Evolutionary conservation across 805 yeast genomes (phyloP).

Genomic region (Saccharomycopsis javanensis): DNA sequence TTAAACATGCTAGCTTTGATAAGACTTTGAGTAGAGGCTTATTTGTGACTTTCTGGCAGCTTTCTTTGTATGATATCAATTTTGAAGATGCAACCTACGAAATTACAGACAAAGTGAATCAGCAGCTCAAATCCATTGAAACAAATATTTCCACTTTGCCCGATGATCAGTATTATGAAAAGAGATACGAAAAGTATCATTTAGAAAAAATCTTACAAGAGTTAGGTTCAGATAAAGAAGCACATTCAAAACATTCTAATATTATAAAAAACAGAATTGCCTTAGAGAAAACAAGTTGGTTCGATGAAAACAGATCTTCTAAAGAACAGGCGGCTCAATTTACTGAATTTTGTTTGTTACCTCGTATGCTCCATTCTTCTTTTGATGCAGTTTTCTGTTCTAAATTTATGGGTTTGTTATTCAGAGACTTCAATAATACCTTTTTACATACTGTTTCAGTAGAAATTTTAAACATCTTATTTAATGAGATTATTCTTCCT

Average conservation of each 20-base stretch:
- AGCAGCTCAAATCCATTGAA: constrained; percentile 25
- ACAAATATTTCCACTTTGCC: constrained; percentile 16
- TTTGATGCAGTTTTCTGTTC: constrained; percentile 70
- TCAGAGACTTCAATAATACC: constrained; percentile 33
- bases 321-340: constrained; percentile 28
- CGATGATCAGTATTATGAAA: constrained; percentile 37
- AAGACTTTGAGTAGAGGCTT: constrained; percentile 31
- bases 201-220: constrained; percentile 1
- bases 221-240: not conserved
- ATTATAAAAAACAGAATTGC: constrained; percentile 25
- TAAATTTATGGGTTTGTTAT: constrained; percentile 46
- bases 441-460: constrained; percentile 24
- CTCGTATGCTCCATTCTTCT: constrained; percentile 69
- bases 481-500: constrained; percentile 39
- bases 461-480: constrained; percentile 35
- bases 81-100: constrained; percentile 41
- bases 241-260: constrained; percentile 26
- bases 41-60: constrained; percentile 62
- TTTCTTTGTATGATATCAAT: constrained; percentile 61
- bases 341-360: constrained; percentile 59
- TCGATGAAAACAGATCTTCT: constrained; percentile 22
- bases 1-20: constrained; percentile 23
- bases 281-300: constrained; percentile 32
- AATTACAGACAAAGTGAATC: constrained; percentile 34
- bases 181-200: constrained; percentile 15